Conservation (phyloP, 176 grass and related monocot genomes). For the Panicum miliaceum region DNA sequence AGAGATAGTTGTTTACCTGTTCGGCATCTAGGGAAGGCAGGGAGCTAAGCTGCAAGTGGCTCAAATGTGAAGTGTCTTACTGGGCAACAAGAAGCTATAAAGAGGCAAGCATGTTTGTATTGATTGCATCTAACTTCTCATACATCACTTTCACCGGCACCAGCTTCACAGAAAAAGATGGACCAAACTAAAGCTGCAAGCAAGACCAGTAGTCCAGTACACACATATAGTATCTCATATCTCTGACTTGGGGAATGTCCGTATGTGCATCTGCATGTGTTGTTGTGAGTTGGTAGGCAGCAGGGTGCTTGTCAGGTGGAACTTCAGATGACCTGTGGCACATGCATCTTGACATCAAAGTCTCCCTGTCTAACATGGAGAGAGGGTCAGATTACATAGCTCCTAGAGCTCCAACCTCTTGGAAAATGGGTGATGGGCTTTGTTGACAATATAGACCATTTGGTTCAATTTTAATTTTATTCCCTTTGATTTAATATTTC, state of each 20-base stretch:
- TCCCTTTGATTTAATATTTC: background rate
- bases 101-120: conserved; percentile 24
- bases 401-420: conserved; percentile 22
- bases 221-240: conserved; percentile 27
- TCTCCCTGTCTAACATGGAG: conserved; percentile 19
- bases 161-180: conserved; percentile 29
- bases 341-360: conserved; percentile 48
- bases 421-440: background rate
- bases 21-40: conserved; percentile 47
- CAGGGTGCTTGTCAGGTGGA: conserved; percentile 49
- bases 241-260: conserved; percentile 39
- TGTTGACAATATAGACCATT: conserved; percentile 9
- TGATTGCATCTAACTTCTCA: background rate
- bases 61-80: conserved; percentile 36
- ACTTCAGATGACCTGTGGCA: conserved; percentile 38
- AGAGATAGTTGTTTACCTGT: conserved; percentile 22
- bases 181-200: conserved; percentile 34
- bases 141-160: conserved; percentile 44
- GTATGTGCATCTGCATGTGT: conserved; percentile 36
- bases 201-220: conserved; percentile 25
- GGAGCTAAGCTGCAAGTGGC: conserved; percentile 36
- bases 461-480: background rate
- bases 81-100: conserved; percentile 25
- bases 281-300: conserved; percentile 42
- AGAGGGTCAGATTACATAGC: conserved; percentile 13